phyloP scores from a whole-genome alignment of 2,329 filamentous ascomycete genomes.

The Xylariaceae sp. region DNA sequence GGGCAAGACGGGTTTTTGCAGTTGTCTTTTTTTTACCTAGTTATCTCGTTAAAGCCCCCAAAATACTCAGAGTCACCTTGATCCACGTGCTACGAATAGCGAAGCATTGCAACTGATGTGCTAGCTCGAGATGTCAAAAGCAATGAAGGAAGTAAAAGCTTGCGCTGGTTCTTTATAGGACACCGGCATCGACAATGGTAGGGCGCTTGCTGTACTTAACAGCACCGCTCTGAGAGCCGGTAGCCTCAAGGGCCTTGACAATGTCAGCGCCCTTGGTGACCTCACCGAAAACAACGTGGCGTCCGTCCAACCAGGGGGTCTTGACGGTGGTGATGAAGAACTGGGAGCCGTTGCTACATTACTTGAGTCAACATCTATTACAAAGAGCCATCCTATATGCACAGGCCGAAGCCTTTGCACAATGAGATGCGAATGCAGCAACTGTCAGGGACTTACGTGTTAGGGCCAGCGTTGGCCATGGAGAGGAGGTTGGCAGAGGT shows the following conservation, averaged over 20 bases:
- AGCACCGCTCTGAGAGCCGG: constrained; percentile 50
- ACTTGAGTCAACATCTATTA: constrained; percentile 1
- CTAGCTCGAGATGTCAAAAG: constrained; percentile 24
- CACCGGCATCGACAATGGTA: constrained; percentile 52
- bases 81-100: constrained; percentile 13
- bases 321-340: constrained; percentile 96
- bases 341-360: constrained; percentile 84
- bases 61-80: constrained; percentile 13
- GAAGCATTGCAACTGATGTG: constrained; percentile 12
- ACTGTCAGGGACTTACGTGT: constrained; percentile 59
- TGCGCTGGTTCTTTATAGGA: constrained; percentile 36
- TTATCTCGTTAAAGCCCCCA: constrained; percentile 6
- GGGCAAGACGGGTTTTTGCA: constrained; percentile 7
- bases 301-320: constrained; percentile 78
- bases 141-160: constrained; percentile 7
- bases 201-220: constrained; percentile 54
- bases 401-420: not conserved
- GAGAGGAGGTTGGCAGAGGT: constrained; percentile 71
- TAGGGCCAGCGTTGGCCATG: constrained; percentile 93
- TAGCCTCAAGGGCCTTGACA: constrained; percentile 58
- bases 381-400: not conserved
- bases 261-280: constrained; percentile 49
- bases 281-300: constrained; percentile 81
- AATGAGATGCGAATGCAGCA: not conserved
- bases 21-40: constrained; percentile 23